Percentiles rank a stretch among this genome's conserved stretches.
These are phyloP conservation scores for Leavenworthia alabamica DNA, from an alignment of 345 rosid genomes.

Conservation along the genomic window DNA sequence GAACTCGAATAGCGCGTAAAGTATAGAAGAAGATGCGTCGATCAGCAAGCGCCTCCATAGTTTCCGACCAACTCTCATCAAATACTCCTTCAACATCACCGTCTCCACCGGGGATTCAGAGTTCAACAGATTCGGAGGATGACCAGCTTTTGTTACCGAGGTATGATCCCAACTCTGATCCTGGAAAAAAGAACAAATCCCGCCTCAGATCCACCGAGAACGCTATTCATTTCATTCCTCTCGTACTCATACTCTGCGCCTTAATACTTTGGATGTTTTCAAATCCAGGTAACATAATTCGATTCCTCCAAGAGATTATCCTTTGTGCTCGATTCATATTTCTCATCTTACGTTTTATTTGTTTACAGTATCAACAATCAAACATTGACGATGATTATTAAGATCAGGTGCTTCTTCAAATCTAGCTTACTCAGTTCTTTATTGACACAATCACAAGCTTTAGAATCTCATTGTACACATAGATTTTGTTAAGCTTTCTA, in stretches of 20 bases:
- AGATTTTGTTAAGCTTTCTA: neutral
- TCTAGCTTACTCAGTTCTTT: neutral
- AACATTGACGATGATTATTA: slow-evolving; percentile 3
- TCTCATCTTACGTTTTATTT: neutral
- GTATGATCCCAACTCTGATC: slow-evolving; percentile 56
- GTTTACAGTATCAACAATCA: slow-evolving; percentile 10
- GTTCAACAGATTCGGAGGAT: slow-evolving; percentile 19
- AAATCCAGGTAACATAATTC: too few species aligned
- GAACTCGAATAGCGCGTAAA: slow-evolving; percentile 23
- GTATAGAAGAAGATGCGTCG: slow-evolving; percentile 47
- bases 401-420: neutral
- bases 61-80: slow-evolving; percentile 39
- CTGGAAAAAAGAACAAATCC: slow-evolving; percentile 50
- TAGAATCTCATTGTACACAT: neutral
- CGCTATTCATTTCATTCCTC: slow-evolving; percentile 74
- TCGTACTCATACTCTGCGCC: slow-evolving; percentile 55
- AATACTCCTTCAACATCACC: slow-evolving; percentile 28
- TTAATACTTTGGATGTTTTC: slow-evolving; percentile 78
- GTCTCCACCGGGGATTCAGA: slow-evolving; percentile 14
- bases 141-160: slow-evolving; percentile 46
- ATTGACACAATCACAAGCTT: neutral
- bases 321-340: too few species aligned
- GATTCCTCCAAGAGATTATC: too few species aligned
- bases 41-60: slow-evolving; percentile 47
- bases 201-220: slow-evolving; percentile 73